phyloP scores from a whole-genome alignment of 2,329 filamentous ascomycete species.

The Chaetomiaceae sp. region DNA sequence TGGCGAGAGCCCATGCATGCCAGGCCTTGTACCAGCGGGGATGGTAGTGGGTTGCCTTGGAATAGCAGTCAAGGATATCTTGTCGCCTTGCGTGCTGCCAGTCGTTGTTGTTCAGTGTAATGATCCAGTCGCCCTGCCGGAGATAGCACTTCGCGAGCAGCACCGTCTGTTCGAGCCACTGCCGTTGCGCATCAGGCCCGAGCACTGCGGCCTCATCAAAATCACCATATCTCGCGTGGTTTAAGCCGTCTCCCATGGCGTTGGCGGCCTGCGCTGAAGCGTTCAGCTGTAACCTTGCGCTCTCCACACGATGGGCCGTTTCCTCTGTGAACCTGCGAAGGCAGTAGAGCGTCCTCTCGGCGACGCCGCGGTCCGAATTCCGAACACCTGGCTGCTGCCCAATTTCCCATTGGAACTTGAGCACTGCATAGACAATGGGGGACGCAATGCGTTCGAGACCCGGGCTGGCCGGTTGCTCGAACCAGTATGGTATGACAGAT shows the following conservation, averaged over 20 bases:
- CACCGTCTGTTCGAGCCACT: conserved; percentile 56
- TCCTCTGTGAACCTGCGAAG: conserved; percentile 58
- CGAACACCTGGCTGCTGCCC: conserved; percentile 55
- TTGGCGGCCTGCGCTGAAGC: conserved; percentile 40
- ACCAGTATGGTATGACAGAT: conserved; percentile 56
- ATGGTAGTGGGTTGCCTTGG: conserved; percentile 88
- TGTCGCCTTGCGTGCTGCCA: conserved; percentile 84
- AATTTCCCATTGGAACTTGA: conserved; percentile 94
- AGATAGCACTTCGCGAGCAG: conserved; percentile 93
- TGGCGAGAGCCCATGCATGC: conserved; percentile 97
- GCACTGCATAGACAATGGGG: conserved; percentile 89
- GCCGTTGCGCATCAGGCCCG: conserved; percentile 47
- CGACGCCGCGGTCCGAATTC: conserved; percentile 36
- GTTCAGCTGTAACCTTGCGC: conserved; percentile 45
- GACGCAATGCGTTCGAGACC: conserved; percentile 52
- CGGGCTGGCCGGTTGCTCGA: conserved; percentile 33
- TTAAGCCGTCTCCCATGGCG: conserved; percentile 34
- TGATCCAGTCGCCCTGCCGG: conserved; percentile 94
- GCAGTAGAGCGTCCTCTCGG: conserved; percentile 54
- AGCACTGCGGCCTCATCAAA: conserved; percentile 46
- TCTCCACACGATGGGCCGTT: conserved; percentile 50
- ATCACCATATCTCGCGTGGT: conserved; percentile 43
- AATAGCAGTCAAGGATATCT: conserved; percentile 87
- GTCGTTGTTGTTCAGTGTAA: conserved; percentile 75
- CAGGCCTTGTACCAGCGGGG: conserved; percentile 97